phyloP scores from a whole-genome alignment of 805 yeast genomes.

The Huiozyma naganishii region DNA sequence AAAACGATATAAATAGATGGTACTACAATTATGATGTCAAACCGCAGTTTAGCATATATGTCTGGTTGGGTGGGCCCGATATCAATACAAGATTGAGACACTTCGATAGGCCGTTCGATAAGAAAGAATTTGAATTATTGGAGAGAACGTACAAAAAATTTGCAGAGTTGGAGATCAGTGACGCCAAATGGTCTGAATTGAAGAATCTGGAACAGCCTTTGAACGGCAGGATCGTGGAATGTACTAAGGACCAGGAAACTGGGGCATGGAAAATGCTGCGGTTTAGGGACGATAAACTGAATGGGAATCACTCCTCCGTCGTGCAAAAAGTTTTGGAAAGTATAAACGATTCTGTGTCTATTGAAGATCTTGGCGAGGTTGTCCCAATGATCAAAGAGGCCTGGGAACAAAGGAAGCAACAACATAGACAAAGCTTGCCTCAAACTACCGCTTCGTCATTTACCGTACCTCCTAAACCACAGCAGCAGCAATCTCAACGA shows the following conservation, averaged over 20 bases:
- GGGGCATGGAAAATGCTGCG: slow-evolving; percentile 77
- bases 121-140: slow-evolving; percentile 22
- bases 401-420: slow-evolving; percentile 50
- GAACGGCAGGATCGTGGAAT: slow-evolving; percentile 83
- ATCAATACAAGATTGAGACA: slow-evolving; percentile 20
- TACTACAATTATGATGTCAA: slow-evolving; percentile 73
- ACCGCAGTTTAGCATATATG: slow-evolving; percentile 57
- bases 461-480: background rate
- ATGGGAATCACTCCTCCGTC: slow-evolving; percentile 75
- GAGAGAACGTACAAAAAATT: slow-evolving; percentile 51
- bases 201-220: slow-evolving; percentile 68
- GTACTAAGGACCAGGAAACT: slow-evolving; percentile 48
- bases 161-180: slow-evolving; percentile 49
- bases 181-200: slow-evolving; percentile 71
- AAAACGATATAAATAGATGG: slow-evolving; percentile 56
- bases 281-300: slow-evolving; percentile 84
- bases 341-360: slow-evolving; percentile 75
- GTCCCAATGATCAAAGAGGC: slow-evolving; percentile 44
- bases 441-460: background rate
- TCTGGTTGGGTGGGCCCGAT: slow-evolving; percentile 62
- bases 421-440: slow-evolving; percentile 1
- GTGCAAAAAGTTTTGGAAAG: slow-evolving; percentile 76
- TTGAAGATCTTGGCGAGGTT: slow-evolving; percentile 58
- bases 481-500: slow-evolving; percentile 1
- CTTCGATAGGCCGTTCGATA: slow-evolving; percentile 25